phyloP scores from a whole-genome alignment of 2,329 filamentous ascomycete genomes.

The Truncatella angustata region DNA sequence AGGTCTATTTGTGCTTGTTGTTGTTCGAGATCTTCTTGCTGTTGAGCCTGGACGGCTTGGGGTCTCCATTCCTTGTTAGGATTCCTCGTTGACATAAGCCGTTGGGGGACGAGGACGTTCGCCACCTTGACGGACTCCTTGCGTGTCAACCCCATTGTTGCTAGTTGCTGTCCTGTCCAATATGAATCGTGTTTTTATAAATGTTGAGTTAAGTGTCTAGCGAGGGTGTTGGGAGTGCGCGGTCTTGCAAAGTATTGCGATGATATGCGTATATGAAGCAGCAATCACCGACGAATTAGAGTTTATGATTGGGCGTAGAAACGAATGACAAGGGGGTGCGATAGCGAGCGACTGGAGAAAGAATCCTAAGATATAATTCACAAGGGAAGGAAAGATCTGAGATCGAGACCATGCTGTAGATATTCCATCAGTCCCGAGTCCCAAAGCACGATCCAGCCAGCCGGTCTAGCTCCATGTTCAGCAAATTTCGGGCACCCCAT shows the following conservation, averaged over 20 bases:
- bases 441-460: background rate
- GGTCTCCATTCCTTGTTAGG: constrained; percentile 7
- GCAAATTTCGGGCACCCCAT: background rate
- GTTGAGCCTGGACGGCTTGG: background rate
- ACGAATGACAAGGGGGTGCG: background rate
- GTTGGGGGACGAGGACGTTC: constrained; percentile 7
- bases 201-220: too few relatives aligned
- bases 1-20: background rate
- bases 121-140: constrained; percentile 6
- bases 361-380: background rate
- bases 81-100: constrained; percentile 1
- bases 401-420: background rate
- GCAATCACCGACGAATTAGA: too few relatives aligned
- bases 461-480: background rate
- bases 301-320: background rate
- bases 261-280: too few relatives aligned
- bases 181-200: too few relatives aligned
- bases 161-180: background rate
- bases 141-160: background rate
- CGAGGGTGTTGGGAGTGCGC: too few relatives aligned
- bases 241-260: too few relatives aligned
- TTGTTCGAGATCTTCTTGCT: background rate
- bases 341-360: background rate
- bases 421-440: background rate
- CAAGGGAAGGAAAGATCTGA: background rate